These are phyloP conservation scores for Pythium pyrilobum DNA, from an alignment of 352 stramenopile species.

Conservation along the genomic window DNA sequence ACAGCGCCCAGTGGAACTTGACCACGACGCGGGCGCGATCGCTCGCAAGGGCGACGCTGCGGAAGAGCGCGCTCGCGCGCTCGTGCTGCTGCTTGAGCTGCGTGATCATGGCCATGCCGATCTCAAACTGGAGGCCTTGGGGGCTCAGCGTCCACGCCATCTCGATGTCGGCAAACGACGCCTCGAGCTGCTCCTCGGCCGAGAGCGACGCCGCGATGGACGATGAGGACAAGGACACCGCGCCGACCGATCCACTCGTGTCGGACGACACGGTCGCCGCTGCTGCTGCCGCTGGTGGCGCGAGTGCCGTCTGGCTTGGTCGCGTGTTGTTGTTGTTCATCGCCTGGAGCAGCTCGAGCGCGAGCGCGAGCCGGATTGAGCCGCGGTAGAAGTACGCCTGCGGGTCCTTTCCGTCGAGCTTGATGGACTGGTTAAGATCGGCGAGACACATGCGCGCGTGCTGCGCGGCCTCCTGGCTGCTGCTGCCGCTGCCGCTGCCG, in stretches of 20 bases:
- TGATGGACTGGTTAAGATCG: constrained; percentile 70
- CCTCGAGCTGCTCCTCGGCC: constrained; percentile 54
- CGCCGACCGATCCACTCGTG: too few relatives aligned
- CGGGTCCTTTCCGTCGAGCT: constrained; percentile 66
- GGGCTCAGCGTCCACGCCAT: constrained; percentile 63
- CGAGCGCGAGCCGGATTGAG: constrained; percentile 54
- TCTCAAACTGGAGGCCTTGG: constrained; percentile 38
- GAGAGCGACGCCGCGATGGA: constrained; percentile 12
- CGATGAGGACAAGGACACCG: too few relatives aligned
- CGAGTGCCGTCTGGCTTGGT: background rate
- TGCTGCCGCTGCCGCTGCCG: background rate
- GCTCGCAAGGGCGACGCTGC: constrained; percentile 17
- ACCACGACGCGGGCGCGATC: constrained; percentile 42
- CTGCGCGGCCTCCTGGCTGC: constrained; percentile 2
- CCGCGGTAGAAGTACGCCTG: constrained; percentile 77
- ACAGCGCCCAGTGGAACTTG: constrained; percentile 60
- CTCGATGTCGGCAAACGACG: constrained; percentile 69
- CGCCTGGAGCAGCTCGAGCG: constrained; percentile 33
- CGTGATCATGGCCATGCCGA: constrained; percentile 73
- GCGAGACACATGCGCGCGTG: constrained; percentile 50
- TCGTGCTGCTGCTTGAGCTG: constrained; percentile 51
- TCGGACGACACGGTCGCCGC: background rate
- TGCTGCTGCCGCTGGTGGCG: background rate
- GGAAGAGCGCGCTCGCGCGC: constrained; percentile 35
- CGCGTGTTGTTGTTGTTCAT: background rate